Conservation (phyloP, 2,329 filamentous ascomycete species). For the Trichophyton benhamiae region DNA sequence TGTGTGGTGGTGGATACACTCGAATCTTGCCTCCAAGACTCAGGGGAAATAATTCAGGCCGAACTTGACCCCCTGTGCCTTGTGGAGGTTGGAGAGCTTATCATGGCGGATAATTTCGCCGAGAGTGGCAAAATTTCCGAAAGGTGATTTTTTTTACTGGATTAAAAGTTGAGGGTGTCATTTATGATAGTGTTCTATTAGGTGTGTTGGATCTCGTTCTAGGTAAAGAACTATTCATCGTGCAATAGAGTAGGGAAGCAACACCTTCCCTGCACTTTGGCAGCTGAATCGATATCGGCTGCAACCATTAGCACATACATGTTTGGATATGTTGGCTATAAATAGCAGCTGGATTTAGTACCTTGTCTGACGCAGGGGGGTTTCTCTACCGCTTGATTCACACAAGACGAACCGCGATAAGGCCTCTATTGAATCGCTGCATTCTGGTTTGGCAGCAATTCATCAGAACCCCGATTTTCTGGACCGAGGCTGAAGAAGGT, state of each 20-base stretch:
- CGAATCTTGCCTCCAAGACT: slow-evolving; percentile 66
- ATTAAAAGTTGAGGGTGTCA: slow-evolving; percentile 46
- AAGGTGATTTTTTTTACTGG: slow-evolving; percentile 44
- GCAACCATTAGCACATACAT: no score
- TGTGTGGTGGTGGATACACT: slow-evolving; percentile 52
- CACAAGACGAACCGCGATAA: no score
- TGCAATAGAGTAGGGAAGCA: slow-evolving; percentile 39
- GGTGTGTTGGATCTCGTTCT: slow-evolving; percentile 58
- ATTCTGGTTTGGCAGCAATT: no score
- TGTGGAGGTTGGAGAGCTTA: slow-evolving; percentile 74
- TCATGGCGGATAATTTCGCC: slow-evolving; percentile 46
- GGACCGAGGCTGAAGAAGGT: neutral
- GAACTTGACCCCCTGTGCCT: slow-evolving; percentile 60
- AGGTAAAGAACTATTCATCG: slow-evolving; percentile 43
- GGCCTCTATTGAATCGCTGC: no score
- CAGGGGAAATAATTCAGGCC: slow-evolving; percentile 75
- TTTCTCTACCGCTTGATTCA: no score
- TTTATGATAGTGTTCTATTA: slow-evolving; percentile 61
- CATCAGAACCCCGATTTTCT: no score
- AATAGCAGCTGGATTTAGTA: no score
- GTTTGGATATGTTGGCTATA: no score
- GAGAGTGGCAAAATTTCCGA: slow-evolving; percentile 28
- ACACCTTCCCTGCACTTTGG: no score
- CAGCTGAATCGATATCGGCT: no score
- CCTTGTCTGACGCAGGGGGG: no score